A percentile compares a stretch with the other conserved stretches of the same genome.
Conservation (phyloP, 108 stramenopile genomes). For the Seminavis robusta region DNA sequence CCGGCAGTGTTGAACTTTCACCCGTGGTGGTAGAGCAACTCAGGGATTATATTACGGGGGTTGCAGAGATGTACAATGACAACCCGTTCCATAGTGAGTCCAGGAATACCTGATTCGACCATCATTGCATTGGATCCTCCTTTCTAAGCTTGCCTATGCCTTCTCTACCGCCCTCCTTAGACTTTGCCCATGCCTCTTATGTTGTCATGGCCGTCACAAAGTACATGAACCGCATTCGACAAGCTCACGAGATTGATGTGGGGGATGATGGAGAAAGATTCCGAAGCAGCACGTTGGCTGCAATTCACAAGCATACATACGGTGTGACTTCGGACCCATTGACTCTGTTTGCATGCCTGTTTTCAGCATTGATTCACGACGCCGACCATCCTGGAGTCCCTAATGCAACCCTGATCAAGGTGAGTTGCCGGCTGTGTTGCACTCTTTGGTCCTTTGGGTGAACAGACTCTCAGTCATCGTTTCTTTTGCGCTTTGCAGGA, state of each 20-base stretch:
- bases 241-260: conserved; percentile 2
- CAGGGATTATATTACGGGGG: not conserved
- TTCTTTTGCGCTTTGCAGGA: too few relatives aligned
- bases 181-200: conserved; percentile 17
- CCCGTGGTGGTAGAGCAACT: not conserved
- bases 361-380: conserved; percentile 1
- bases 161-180: conserved; percentile 1
- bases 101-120: too few relatives aligned
- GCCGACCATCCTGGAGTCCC: too few relatives aligned
- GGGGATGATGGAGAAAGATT: conserved; percentile 3
- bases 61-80: conserved; percentile 1
- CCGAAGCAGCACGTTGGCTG: not conserved
- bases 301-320: conserved; percentile 6
- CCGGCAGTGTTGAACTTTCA: not conserved
- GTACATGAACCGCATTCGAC: not conserved
- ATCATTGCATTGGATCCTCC: too few relatives aligned
- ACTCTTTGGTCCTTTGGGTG: too few relatives aligned
- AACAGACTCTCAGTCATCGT: too few relatives aligned
- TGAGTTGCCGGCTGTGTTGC: too few relatives aligned
- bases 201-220: conserved; percentile 10
- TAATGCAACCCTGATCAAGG: too few relatives aligned
- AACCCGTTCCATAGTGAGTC: too few relatives aligned
- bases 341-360: conserved; percentile 5
- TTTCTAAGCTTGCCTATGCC: too few relatives aligned
- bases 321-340: conserved; percentile 4